Percentiles rank a stretch among this genome's conserved stretches.
Evolutionary conservation across 768 basidiomycete genomes (phyloP).

Genomic region (Pulveroboletus frians): DNA sequence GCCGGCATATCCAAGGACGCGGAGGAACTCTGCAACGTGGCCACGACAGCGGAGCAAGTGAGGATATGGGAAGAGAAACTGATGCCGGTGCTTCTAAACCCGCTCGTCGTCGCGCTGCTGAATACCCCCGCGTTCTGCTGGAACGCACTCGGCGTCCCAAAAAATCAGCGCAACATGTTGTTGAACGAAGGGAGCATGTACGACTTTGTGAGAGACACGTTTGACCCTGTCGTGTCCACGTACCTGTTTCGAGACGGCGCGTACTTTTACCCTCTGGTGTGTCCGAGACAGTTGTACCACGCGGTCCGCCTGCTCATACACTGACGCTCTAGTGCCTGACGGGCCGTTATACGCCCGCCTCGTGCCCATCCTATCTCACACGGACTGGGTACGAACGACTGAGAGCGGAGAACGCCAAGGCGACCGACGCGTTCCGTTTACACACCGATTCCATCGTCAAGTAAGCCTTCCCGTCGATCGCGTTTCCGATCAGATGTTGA

Average conservation of each 20-base stretch:
- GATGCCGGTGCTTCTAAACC: constrained; percentile 56
- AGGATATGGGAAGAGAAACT: constrained; percentile 57
- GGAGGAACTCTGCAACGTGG: constrained; percentile 47
- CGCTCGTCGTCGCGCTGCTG: constrained; percentile 47
- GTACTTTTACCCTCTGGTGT: constrained; percentile 59
- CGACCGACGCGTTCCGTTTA: constrained; percentile 53
- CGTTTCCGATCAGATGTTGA: too few relatives aligned
- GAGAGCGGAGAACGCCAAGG: constrained; percentile 40
- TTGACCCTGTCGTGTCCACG: constrained; percentile 44
- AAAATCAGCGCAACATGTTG: constrained; percentile 61
- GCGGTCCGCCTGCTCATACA: too few relatives aligned
- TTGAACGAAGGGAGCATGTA: constrained; percentile 45
- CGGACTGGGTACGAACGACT: constrained; percentile 54
- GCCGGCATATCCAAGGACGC: constrained; percentile 55
- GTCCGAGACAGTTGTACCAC: constrained; percentile 12
- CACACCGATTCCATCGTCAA: constrained; percentile 71
- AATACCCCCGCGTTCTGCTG: constrained; percentile 52
- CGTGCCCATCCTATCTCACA: constrained; percentile 62
- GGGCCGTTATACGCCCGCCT: constrained; percentile 53
- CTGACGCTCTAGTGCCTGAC: constrained; percentile 33
- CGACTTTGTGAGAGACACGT: constrained; percentile 47
- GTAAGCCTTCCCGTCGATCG: constrained; percentile 31
- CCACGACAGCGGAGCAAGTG: constrained; percentile 54
- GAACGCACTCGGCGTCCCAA: constrained; percentile 75
- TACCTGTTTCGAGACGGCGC: constrained; percentile 57